Evolutionary conservation across 2,329 filamentous ascomycete species (phyloP), one percentile per base, ranked within the genome.

Genomic region (Alternaria gaisen): DNA sequence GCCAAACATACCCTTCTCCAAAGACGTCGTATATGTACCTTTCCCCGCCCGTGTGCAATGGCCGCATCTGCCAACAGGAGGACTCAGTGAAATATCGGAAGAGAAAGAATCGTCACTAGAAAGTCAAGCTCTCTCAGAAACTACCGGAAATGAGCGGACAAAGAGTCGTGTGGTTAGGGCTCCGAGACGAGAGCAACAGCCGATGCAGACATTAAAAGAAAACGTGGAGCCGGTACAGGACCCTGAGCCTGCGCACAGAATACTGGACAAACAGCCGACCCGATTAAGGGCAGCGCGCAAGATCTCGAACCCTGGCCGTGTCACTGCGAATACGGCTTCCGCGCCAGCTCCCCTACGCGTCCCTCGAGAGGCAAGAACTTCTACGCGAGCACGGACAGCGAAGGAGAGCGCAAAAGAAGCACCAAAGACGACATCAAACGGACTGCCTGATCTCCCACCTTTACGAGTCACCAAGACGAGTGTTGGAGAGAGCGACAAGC

Each of bases 1-100:
- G 58, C 83, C 83, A 1, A 80, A 79, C 24, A 81, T 85, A 61
- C 83, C 83, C 2, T 83, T 85, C 56, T 79, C 81, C 2, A 76
- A 78, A 36, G 82, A 83, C 41, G 78, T 77, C 5, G 82, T 85
- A 3, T 85, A 85, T 63, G 74, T 81, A 6, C 82, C 80, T n/a
- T 80, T 80, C 61, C 79, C 80, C 10, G 77, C 75, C 54, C 75
- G 77, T 10, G 73, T 72, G 11, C 76, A 77, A 56, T 80, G 78
- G 75, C 74, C 76, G 38, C 72, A 74, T 43, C 70, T 73, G 43
- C 60, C 64, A 51, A 69, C 67, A 22, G 72, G 72, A 55, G 72
- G 73, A 26, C 53, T 80, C 65, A 74, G 76, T 62, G 76, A 80
- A 56, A 83, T 80, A 48, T 71, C 72, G 43, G 72, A 81, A 64